Base-by-base conservation (phyloP, 2,329 filamentous ascomycete genomes). In the Tolypocladium ophioglossoides region DNA sequence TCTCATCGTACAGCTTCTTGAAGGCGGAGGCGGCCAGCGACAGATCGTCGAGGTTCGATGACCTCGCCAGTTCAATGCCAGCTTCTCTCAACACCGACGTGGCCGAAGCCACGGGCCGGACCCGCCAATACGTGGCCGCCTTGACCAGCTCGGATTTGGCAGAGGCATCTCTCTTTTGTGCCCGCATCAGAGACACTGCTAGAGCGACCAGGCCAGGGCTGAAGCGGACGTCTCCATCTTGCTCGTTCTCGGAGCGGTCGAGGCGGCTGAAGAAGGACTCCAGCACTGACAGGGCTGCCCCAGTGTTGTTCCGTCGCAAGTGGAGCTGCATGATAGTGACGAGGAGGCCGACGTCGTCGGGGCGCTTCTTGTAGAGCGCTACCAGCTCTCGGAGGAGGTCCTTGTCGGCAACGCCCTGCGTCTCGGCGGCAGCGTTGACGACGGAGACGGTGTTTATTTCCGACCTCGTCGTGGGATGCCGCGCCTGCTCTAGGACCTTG, bases 171-270 rank as follows among this genome's bases (percentile, higher is more conserved):
- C 91, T 87, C 40, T 87, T 85, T 67, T 94, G 86, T 2, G 78
- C 74, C 61, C 83, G 82, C 70, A 96, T 94, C 0, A 99, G 77
- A 2, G 88, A 84, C 11, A 95, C 85, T 3, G 88, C 76, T 2
- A 92, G 76, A 0, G 89, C 90, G 32, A 97, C 80, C 1, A 99
- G 76, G 2, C 92, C 92, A 0, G 94, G 92, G 30, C 89, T 85
- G 68, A 86, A 94, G 12, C 91, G 85, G 30, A 87, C 81, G 61
- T 91, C 84, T 54, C 83, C 76, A 55, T 85, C 77, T 18, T 79
- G 75, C 2, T 77, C 65, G 0, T 74, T 72, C 7, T 68, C 76
- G 3, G 81, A 82, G 50, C 81, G 71, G 62, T 92, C 88, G 1
- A 96, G 77, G 11, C 80, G 80, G 57, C 79, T 79, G 54, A 96